Evolutionary conservation across 495 filamentous ascomycete genomes (phyloP), one percentile per base, ranked within the genome.

Genomic region (Penicillium mononematosum): DNA sequence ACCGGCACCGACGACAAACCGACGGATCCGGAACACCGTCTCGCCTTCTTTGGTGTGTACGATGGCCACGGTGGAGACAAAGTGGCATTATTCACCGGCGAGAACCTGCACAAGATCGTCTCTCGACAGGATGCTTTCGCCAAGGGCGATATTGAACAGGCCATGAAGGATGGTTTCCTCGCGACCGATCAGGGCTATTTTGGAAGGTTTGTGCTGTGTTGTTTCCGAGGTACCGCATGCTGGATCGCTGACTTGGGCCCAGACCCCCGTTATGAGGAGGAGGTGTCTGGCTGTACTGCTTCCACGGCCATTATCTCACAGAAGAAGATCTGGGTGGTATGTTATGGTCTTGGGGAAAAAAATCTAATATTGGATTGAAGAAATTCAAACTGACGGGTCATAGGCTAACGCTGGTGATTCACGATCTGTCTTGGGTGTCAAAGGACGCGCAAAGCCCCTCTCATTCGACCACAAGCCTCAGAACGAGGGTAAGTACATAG

Each of bases 391-490:
- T 62, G 54, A 70, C 66, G 39, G 19, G 54, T 39, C 38, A 20
- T 61, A 98, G 94, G 94, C 89, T 41, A 98, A 98, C 71, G 90
- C 94, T 56, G 94, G 94, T 64, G 94, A 98, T 74, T 98, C 94
- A 42, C 83, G 94, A 75, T 89, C 87, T 58, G 94, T 98, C 4
- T 71, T 98, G 58, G 94, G 95, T 53, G 88, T 98, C 56, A 98
- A 97, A 76, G 94, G 94, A 63, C 83, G 93, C 63, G 94, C 94
- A 55, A 98, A 98, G 74, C 94, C 95, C 14, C 80, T 98, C 50
- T 98, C 94, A 7, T 95, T 92, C 71, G 94, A 98, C 69, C 94
- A 98, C 79, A 98, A 98, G 76, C 94, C 94, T 14, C 92, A 96
- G 71, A 98, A 98, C 61, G 94, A 98, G 82, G 91, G 94, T 96